Base-by-base conservation (phyloP, 1,284 basidiomycete species). In the Ustilago vetiveriae region DNA sequence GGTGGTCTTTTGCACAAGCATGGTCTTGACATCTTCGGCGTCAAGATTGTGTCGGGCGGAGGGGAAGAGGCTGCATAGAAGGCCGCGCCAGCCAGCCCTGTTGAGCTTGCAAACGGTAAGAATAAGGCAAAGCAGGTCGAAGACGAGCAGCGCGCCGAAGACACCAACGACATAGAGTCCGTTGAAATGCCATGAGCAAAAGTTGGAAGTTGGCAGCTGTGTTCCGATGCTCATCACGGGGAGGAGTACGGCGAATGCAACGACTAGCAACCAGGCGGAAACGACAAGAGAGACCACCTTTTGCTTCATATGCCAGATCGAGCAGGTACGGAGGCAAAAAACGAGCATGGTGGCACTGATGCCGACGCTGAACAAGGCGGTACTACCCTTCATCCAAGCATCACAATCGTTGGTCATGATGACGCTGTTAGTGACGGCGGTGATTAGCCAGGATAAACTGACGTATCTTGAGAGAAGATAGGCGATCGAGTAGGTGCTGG, bases 1-100 rank as follows among this genome's bases (percentile, higher is more conserved):
- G 21, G 64, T 72, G 30, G 75, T 75, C 40, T 69, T 64, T 43
- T 77, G 74, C 5, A 77, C 65, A 24, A 77, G 68, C 73, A 77
- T 77, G 40, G 55, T 53, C 51, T 57, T 70, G 41, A 77, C 67
- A 32, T 77, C 75, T 29, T 76, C 75, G 3, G 68, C 43, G 35
- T 72, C 70, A 26, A 67, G 37, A 27, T 71, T 68, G 39, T 52
- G 39, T 14, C 49, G 42, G 26, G 42, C 46, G 6, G 49, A 44
- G 3, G 75, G 74, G 13, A 74, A 52, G 21, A 77, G 32, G 14
- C 62, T 62, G 21, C 57, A 49, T 3, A 64, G 8, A 6, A 77
- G 47, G 17, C 70, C 74, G 22, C 62, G 54, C 67, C 68, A 72
- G 13, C 75, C 75, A 22, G 59, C 55, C 30, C 69, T 69, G 60